These are phyloP conservation scores for Musa itinerans DNA, from an alignment of 176 grass and related monocot genomes.

Conservation along the genomic window DNA sequence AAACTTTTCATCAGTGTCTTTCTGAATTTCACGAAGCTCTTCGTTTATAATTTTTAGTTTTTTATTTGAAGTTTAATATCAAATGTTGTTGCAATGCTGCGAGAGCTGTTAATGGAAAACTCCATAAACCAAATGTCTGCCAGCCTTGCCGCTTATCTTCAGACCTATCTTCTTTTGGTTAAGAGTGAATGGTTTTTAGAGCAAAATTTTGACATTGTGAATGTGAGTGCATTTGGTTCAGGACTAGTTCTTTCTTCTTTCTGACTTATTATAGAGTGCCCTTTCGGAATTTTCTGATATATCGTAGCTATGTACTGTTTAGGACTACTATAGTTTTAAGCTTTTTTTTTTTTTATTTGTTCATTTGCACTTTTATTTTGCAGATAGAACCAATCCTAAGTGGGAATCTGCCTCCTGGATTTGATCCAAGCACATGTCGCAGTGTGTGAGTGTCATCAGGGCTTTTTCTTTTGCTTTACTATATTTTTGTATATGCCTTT, in stretches of 20 bases:
- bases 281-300: neutral
- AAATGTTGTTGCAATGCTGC: neutral
- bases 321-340: neutral
- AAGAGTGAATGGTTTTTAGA: neutral
- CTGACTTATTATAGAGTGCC: neutral
- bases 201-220: neutral
- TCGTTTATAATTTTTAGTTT: neutral
- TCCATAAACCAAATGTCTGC: neutral
- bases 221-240: neutral
- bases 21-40: neutral
- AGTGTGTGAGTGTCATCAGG: constrained; percentile 76
- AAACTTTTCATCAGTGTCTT: neutral
- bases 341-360: constrained; percentile 29
- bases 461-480: constrained; percentile 24
- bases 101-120: too few species aligned
- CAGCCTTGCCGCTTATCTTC: neutral
- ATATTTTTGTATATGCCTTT: constrained; percentile 13
- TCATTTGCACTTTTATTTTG: constrained; percentile 47
- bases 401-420: constrained; percentile 95
- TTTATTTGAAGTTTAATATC: neutral
- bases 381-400: constrained; percentile 95
- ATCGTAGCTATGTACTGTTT: neutral
- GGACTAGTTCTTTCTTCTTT: neutral
- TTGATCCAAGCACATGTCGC: constrained; percentile 95
- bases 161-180: neutral